Percentiles rank a stretch among this genome's conserved stretches.
phyloP scores from a whole-genome alignment of 1,284 basidiomycete genomes.

The Cystobasidiaceae sp. region DNA sequence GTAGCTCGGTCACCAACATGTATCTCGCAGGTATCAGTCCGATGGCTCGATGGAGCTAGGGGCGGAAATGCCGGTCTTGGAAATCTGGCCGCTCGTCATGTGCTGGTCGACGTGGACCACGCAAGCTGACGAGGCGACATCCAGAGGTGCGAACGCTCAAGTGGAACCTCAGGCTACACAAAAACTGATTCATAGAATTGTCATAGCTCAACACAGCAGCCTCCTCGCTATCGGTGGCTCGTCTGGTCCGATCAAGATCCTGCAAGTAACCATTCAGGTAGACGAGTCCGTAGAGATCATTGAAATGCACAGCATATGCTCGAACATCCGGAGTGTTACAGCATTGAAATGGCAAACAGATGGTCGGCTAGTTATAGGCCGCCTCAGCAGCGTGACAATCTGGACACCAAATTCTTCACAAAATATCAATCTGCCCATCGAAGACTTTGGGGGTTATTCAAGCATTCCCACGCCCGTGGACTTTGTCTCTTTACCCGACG shows the following conservation, averaged over 20 bases:
- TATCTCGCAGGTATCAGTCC: not conserved
- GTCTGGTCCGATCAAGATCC: not conserved
- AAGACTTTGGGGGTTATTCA: conserved; percentile 8
- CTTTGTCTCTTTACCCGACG: not conserved
- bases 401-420: not conserved
- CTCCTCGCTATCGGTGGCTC: not conserved
- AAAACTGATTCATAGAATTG: not conserved
- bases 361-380: not conserved
- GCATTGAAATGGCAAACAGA: not conserved
- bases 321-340: not conserved
- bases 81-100: not conserved
- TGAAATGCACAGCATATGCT: not conserved
- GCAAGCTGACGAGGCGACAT: not conserved
- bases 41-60: not conserved
- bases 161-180: not conserved
- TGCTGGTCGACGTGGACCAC: not conserved
- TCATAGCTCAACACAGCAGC: not conserved
- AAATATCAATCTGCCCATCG: conserved; percentile 1
- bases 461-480: not conserved
- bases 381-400: not conserved
- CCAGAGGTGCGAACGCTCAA: not conserved
- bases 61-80: not conserved
- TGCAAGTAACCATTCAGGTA: not conserved
- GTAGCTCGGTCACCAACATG: not conserved
- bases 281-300: not conserved